Conservation (phyloP, 495 filamentous ascomycete genomes). For the Talaromyces wortmannii region DNA sequence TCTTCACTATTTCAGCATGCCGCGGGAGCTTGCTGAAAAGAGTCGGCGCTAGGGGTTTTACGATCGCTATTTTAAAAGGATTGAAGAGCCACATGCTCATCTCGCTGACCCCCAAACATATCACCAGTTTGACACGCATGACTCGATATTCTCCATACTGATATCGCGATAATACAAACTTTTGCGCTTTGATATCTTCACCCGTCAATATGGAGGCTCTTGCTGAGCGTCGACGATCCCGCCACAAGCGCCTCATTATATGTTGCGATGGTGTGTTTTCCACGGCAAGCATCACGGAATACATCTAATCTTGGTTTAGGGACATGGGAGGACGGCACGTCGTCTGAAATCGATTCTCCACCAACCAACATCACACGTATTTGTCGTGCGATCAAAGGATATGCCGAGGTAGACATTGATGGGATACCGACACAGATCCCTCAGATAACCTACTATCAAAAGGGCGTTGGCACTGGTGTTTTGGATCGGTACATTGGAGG, state of each 20-base stretch:
- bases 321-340: slow-evolving; percentile 33
- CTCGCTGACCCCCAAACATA: too few species aligned
- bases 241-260: slow-evolving; percentile 29
- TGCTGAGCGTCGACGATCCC: not conserved
- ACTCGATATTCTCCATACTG: too few species aligned
- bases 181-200: too few species aligned
- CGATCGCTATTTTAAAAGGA: too few species aligned
- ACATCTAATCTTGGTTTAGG: slow-evolving; percentile 11
- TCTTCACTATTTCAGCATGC: too few species aligned
- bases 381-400: slow-evolving; percentile 24
- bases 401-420: slow-evolving; percentile 13
- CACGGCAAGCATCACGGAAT: not conserved
- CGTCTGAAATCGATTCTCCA: slow-evolving; percentile 22
- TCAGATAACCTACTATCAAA: slow-evolving; percentile 50
- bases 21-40: too few species aligned
- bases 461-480: slow-evolving; percentile 42
- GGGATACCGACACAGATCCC: slow-evolving; percentile 17
- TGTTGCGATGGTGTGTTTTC: slow-evolving; percentile 30
- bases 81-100: too few species aligned
- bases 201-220: not conserved
- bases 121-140: too few species aligned
- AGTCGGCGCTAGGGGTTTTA: too few species aligned
- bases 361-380: slow-evolving; percentile 37
- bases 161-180: too few species aligned
- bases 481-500: slow-evolving; percentile 14